Evolutionary conservation across 1,139 yeast genomes (phyloP).

Genomic region (Yamadazyma trypodendri): DNA sequence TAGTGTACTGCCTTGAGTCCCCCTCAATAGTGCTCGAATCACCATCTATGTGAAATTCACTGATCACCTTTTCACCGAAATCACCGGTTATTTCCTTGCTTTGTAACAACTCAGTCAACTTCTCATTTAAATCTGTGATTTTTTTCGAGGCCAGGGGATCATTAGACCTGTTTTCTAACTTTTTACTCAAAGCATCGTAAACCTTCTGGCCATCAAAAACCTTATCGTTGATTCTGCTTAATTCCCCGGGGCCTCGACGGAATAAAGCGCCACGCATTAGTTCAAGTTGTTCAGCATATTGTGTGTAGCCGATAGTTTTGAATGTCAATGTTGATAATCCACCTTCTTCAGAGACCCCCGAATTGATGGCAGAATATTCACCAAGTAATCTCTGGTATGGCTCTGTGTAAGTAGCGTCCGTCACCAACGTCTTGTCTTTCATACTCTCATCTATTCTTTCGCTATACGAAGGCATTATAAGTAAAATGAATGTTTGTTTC

Average conservation of each 20-base stretch:
- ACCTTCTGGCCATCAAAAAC: slow-evolving; percentile 22
- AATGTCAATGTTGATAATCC: slow-evolving; percentile 46
- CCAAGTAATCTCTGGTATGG: slow-evolving; percentile 34
- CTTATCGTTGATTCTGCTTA: slow-evolving; percentile 23
- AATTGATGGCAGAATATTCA: slow-evolving; percentile 41
- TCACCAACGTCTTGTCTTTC: slow-evolving; percentile 8
- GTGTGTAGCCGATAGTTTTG: slow-evolving; percentile 40
- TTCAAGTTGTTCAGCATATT: slow-evolving; percentile 38
- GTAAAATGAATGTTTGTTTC: neutral
- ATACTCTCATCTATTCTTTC: slow-evolving; percentile 9
- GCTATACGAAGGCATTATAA: slow-evolving; percentile 13
- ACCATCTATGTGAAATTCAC: neutral
- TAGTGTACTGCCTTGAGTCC: slow-evolving; percentile 16
- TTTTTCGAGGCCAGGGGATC: slow-evolving; percentile 8
- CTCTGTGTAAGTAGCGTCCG: slow-evolving; percentile 25
- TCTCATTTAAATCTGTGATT: slow-evolving; percentile 8
- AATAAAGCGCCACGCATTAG: slow-evolving; percentile 26
- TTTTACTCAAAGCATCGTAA: slow-evolving; percentile 10
- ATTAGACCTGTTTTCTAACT: neutral
- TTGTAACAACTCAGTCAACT: slow-evolving; percentile 20
- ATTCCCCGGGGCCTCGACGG: slow-evolving; percentile 14
- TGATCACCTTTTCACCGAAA: slow-evolving; percentile 12
- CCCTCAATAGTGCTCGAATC: no score
- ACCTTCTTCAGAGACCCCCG: slow-evolving; percentile 45
- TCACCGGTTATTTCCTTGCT: slow-evolving; percentile 14